Evolutionary conservation across 1,139 yeast genomes (phyloP), one percentile per base, ranked within the genome.

Genomic region (Martiniozyma asiatica): DNA sequence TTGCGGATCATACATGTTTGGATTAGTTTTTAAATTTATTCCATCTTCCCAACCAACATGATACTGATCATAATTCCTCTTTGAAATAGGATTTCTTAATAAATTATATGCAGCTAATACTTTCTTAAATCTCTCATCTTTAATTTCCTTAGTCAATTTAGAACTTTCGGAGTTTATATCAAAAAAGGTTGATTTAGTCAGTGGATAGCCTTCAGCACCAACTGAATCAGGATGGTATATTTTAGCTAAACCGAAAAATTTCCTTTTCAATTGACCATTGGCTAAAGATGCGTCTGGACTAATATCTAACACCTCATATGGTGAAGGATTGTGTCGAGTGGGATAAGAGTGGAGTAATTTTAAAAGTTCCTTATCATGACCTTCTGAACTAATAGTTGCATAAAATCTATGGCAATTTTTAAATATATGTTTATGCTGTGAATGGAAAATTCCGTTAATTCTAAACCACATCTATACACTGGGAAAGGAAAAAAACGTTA

Each of bases 161-260:
- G 47, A 10, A 53, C 39, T 4, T 56, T 45, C 5, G 41, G 47
- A 11, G 53, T 39, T 10, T 48, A 47, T 10, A 51, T 5, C 26
- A 23, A 37, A 29, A 20, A 34, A 29, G 4, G 22, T 13, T 21
- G 29, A 12, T n/a, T 34, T 32, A 9, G 13, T 17, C 23, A 47
- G 28, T 15, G 37, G 28, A 13, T 31, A 28, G 11, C 44, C 45
- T 29, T 41, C 36, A 22, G 38, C 40, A 8, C 38, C 24, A 23
- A 41, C 41, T 6, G 76, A 56, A 55, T 89, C 98, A 0, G 98
- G 97, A 47, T 89, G 97, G 47, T 89, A 87, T 6, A 74, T 49
- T 51, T 81, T 84, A 11, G 92, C 89, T 33, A 74, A 65, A 34
- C 67, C 63, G 42, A 67, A 65, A 50, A 81, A 87, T 25, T 60